A percentile compares a stretch with the other conserved stretches of the same genome.
These are phyloP conservation scores for Babesia ovata DNA, from an alignment of 169 alveolate genomes.

Conservation along the genomic window DNA sequence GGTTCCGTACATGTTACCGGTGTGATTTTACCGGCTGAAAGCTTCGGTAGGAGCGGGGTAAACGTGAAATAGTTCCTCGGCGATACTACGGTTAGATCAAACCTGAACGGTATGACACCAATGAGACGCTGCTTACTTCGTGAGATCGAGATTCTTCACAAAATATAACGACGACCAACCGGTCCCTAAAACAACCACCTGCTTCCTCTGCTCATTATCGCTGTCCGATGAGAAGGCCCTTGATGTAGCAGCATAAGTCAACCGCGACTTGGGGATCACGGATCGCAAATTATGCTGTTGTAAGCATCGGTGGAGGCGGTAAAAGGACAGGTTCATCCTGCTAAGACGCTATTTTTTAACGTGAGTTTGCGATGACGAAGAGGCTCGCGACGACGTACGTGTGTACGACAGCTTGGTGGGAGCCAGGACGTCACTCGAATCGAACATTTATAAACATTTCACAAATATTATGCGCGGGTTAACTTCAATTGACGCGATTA, in stretches of 20 bases:
- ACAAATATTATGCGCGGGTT: background rate
- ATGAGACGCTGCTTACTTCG: conserved; percentile 18
- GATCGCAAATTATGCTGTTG: background rate
- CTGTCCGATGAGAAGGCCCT: conserved; percentile 12
- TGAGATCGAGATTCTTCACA: conserved; percentile 63
- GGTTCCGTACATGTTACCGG: conserved; percentile 70
- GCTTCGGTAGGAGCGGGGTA: conserved; percentile 77
- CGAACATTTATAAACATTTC: background rate
- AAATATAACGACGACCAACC: conserved; percentile 80
- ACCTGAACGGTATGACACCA: conserved; percentile 28
- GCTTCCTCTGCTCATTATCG: conserved; percentile 15
- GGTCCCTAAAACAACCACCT: conserved; percentile 74
- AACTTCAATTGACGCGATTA: background rate
- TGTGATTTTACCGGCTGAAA: conserved; percentile 69
- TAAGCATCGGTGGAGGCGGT: background rate
- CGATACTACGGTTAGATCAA: conserved; percentile 72
- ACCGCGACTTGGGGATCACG: background rate
- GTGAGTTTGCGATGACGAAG: background rate
- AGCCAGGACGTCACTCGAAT: background rate
- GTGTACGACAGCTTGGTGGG: background rate
- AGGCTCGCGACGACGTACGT: background rate
- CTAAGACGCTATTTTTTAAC: too few relatives aligned
- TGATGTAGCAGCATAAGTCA: background rate
- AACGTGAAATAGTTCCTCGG: conserved; percentile 80
- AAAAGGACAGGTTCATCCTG: too few relatives aligned